A percentile compares a stretch with the other conserved stretches of the same genome.
These are phyloP conservation scores for Triticum turgidum DNA, from an alignment of 176 grass and related monocot species.

Conservation along the genomic window DNA sequence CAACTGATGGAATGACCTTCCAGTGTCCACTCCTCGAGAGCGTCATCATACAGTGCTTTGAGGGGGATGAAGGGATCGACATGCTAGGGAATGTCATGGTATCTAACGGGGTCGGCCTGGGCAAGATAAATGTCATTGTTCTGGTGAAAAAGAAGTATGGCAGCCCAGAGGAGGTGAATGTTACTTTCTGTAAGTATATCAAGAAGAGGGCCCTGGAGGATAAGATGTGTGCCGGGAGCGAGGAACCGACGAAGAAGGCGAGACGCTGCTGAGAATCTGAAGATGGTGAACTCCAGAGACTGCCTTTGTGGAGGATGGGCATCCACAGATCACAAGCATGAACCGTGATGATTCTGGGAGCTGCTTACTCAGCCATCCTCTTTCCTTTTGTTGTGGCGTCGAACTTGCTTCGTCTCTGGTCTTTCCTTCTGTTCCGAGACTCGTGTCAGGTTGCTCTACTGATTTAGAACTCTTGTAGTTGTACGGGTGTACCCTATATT, in stretches of 20 bases:
- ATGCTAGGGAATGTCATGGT: neutral
- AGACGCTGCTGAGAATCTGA: neutral
- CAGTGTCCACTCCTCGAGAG: slow-evolving; percentile 11
- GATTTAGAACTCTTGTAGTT: neutral
- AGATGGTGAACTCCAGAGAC: neutral
- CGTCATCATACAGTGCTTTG: neutral
- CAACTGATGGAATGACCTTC: slow-evolving; percentile 14
- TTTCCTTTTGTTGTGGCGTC: neutral
- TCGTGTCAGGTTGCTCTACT: neutral
- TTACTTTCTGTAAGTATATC: neutral
- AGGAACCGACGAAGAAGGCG: neutral
- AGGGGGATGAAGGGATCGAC: neutral
- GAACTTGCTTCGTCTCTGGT: neutral
- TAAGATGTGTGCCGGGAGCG: neutral
- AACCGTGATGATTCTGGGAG: neutral
- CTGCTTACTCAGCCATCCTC: neutral
- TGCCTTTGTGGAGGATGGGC: neutral
- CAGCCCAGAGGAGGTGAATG: neutral
- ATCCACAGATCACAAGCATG: neutral
- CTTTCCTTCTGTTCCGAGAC: neutral
- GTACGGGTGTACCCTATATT: neutral
- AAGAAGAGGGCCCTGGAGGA: neutral
- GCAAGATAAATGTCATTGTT: slow-evolving; percentile 11
- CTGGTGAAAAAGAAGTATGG: neutral
- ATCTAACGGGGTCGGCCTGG: neutral